phyloP scores from a whole-genome alignment of 2,329 filamentous ascomycete genomes.

The Cladosporium cucumerinum region DNA sequence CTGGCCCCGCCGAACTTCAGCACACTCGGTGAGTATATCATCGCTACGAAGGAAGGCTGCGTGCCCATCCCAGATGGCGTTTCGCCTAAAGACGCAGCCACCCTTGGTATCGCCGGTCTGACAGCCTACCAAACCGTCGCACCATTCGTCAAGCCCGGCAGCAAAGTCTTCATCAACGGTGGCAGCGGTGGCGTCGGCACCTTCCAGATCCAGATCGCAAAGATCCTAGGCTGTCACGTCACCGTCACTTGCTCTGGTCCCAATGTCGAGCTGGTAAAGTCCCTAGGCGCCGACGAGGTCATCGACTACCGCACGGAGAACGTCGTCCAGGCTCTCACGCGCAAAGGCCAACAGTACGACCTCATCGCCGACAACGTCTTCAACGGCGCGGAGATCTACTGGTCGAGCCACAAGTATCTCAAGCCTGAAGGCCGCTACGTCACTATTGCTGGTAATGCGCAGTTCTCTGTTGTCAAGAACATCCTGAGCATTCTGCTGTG shows the following conservation, averaged over 20 bases:
- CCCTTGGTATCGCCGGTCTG: conserved; percentile 35
- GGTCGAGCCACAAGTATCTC: conserved; percentile 51
- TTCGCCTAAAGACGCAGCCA: conserved; percentile 34
- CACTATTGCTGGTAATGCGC: conserved; percentile 47
- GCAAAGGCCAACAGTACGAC: conserved; percentile 47
- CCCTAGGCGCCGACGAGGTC: conserved; percentile 60
- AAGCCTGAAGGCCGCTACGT: conserved; percentile 50
- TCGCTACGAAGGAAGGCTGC: conserved; percentile 16
- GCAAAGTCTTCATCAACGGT: conserved; percentile 61
- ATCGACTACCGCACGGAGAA: conserved; percentile 56
- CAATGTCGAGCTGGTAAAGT: conserved; percentile 55
- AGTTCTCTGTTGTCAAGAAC: conserved; percentile 31
- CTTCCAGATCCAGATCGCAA: conserved; percentile 61
- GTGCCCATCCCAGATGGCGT: conserved; percentile 35
- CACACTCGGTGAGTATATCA: conserved; percentile 36
- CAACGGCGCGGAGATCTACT: conserved; percentile 50
- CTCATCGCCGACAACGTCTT: conserved; percentile 59
- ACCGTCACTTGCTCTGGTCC: conserved; percentile 55
- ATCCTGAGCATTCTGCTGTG: conserved; percentile 40
- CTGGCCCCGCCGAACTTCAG: conserved; percentile 31
- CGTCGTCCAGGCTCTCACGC: conserved; percentile 46
- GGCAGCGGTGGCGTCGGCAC: conserved; percentile 60
- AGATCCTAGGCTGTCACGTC: conserved; percentile 56
- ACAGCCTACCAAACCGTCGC: conserved; percentile 38
- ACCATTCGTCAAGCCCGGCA: conserved; percentile 36